These are phyloP conservation scores for Craterostigma plantagineum DNA, from an alignment of 257 asterid genomes.

Conservation along the genomic window DNA sequence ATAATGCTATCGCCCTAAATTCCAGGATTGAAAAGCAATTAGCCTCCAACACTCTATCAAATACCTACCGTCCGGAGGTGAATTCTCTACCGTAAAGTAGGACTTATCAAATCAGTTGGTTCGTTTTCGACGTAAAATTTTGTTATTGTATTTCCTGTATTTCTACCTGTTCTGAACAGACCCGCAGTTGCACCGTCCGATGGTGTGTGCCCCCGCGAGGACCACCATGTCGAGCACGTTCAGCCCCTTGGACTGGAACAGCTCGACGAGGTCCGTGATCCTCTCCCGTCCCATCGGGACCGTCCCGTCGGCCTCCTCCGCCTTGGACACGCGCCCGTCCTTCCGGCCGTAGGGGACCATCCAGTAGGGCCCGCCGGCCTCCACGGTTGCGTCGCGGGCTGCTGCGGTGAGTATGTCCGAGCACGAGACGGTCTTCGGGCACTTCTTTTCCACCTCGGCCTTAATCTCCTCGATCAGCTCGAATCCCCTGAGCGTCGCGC, in stretches of 20 bases:
- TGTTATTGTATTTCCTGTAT: too few relatives aligned
- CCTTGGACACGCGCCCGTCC: constrained; percentile 4
- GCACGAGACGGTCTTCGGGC: constrained; percentile 28
- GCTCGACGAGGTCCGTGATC: constrained; percentile 28
- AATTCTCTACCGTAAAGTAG: too few relatives aligned
- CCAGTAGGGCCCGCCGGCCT: constrained; percentile 1
- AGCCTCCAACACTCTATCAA: too few relatives aligned
- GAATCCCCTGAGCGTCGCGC: constrained; percentile 21
- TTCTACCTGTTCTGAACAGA: too few relatives aligned
- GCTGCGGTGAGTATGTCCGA: constrained; percentile 26
- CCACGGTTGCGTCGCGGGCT: constrained; percentile 17
- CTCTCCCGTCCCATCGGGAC: constrained; percentile 61
- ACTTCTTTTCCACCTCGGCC: constrained; percentile 14
- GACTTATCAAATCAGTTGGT: too few relatives aligned
- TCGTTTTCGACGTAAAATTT: too few relatives aligned
- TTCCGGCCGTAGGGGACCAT: background rate
- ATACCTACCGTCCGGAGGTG: too few relatives aligned
- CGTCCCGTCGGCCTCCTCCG: constrained; percentile 30
- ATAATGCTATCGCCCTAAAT: too few relatives aligned
- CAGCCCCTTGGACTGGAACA: constrained; percentile 51
- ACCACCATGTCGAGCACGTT: constrained; percentile 51
- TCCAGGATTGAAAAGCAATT: too few relatives aligned
- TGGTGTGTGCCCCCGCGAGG: constrained; percentile 60
- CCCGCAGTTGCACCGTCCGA: constrained; percentile 20
- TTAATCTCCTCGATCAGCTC: constrained; percentile 27